These are phyloP conservation scores for Talaromyces pinophilus DNA, from an alignment of 2,329 filamentous ascomycete species.

Conservation along the genomic window DNA sequence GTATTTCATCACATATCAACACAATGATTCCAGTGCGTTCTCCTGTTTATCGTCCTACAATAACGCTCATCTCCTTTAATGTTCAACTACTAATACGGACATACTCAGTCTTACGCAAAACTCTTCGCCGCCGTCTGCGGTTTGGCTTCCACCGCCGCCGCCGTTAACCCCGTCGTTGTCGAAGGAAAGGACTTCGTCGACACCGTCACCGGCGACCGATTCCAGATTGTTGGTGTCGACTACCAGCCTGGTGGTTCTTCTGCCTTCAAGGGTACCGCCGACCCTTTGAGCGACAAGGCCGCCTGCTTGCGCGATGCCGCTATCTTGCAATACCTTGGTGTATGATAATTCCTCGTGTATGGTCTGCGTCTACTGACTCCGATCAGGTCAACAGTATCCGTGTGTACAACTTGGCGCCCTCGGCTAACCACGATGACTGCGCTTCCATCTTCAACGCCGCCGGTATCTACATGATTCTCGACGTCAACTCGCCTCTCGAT, in stretches of 20 bases:
- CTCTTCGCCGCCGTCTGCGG: conserved; percentile 44
- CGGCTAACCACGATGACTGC: conserved; percentile 62
- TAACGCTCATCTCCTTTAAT: neutral
- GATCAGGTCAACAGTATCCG: conserved; percentile 63
- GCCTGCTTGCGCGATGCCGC: conserved; percentile 64
- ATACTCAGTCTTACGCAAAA: conserved; percentile 35
- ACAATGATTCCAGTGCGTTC: conserved; percentile 21
- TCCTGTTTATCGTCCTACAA: neutral
- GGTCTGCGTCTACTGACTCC: neutral
- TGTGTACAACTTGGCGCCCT: conserved; percentile 64
- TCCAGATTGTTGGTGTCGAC: conserved; percentile 65
- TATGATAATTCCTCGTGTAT: conserved; percentile 35
- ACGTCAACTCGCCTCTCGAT: conserved; percentile 63
- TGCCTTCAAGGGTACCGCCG: conserved; percentile 56
- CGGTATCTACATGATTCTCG: conserved; percentile 66
- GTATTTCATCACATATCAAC: conserved; percentile 13
- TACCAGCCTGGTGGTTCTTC: conserved; percentile 65
- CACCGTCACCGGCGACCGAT: conserved; percentile 57
- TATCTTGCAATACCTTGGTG: conserved; percentile 63
- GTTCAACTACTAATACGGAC: neutral
- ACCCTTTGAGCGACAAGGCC: conserved; percentile 60
- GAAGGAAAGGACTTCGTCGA: conserved; percentile 64
- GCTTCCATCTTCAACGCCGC: conserved; percentile 66
- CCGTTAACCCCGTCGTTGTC: conserved; percentile 59
- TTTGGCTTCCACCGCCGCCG: conserved; percentile 50